Evolutionary conservation across 2,329 filamentous ascomycete genomes (phyloP).

Genomic region (Fusarium goolgardi): DNA sequence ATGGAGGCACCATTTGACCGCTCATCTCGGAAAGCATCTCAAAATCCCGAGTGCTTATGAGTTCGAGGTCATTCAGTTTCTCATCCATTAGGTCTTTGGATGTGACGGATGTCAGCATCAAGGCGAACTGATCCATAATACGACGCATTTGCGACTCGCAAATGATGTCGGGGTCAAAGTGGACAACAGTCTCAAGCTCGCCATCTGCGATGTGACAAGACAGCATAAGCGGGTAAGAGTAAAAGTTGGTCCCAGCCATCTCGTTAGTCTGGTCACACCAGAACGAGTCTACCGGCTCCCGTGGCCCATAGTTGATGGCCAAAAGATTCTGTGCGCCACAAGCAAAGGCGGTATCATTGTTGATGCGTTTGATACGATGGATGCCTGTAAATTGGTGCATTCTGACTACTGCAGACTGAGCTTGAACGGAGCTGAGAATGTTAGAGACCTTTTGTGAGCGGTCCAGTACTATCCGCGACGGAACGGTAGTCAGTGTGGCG

Average conservation of each 20-base stretch:
- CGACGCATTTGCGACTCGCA: constrained; percentile 23
- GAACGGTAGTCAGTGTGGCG: constrained; percentile 39
- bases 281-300: constrained; percentile 16
- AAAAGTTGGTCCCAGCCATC: constrained; percentile 45
- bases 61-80: neutral
- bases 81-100: neutral
- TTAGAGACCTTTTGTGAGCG: constrained; percentile 6
- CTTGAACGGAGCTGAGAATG: constrained; percentile 27
- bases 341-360: constrained; percentile 27
- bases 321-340: constrained; percentile 41
- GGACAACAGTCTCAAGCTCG: constrained; percentile 36
- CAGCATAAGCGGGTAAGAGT: constrained; percentile 43
- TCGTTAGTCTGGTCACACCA: constrained; percentile 38
- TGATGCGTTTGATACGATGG: constrained; percentile 36
- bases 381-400: constrained; percentile 32
- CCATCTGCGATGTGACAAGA: constrained; percentile 37
- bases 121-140: constrained; percentile 36
- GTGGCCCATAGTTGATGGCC: constrained; percentile 35
- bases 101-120: constrained; percentile 17
- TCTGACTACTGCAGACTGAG: constrained; percentile 25
- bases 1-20: neutral
- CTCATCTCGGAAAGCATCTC: constrained; percentile 15
- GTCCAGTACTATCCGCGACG: constrained; percentile 11
- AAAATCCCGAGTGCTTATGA: constrained; percentile 11
- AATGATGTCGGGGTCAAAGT: constrained; percentile 34